Base-by-base conservation (phyloP, 164 flowering plant species). In the Piper longum region DNA sequence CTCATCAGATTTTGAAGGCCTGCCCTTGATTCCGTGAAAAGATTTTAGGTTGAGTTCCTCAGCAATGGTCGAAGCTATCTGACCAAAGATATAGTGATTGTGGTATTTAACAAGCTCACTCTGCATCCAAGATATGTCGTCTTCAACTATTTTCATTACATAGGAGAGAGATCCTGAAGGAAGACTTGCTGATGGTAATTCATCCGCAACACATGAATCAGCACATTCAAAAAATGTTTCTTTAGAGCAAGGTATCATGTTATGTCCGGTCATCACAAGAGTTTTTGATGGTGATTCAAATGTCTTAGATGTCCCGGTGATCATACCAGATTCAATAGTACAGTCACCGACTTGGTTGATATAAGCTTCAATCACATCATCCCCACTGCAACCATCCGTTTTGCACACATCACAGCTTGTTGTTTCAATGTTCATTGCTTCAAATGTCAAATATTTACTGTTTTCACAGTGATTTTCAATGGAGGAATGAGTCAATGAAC, bases 71-170 rank as follows among this genome's bases (percentile, higher is more conserved):
- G 89, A 74, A 40, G 95, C 84, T 61, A 66, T 72, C 51, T 65
- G 76, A 61, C 87, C 99, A 72, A 83, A 88, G 68, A 75, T 78
- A 70, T 93, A 93, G 72, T 57, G 67, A 72, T 93, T 93, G 59
- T 77, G 60, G 69, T 90, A 90, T 60, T 16, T 55, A 51, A 48
- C 72, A 69, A 68, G 73, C 63, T 68, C 77, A 63, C 6, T 12
- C 18, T 62, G 76, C 57, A 64, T 68, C 43, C 70, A 67, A 40
- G 73, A 63, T 57, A 63, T 40, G 16, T 52, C 69, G 42, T 62
- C 72, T 60, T 61, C 62, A 51, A 56, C 68, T n/a, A 68, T 43
- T 54, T 65, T 79, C 42, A 59, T 60, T 13, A 54, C n/a, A 14
- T 56, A 63, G 26, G 71, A 65, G 4, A 59, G 9, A 60, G 54